Evolutionary conservation across 163 green algal genomes (phyloP).

Genomic region (Scenedesmus sp.): DNA sequence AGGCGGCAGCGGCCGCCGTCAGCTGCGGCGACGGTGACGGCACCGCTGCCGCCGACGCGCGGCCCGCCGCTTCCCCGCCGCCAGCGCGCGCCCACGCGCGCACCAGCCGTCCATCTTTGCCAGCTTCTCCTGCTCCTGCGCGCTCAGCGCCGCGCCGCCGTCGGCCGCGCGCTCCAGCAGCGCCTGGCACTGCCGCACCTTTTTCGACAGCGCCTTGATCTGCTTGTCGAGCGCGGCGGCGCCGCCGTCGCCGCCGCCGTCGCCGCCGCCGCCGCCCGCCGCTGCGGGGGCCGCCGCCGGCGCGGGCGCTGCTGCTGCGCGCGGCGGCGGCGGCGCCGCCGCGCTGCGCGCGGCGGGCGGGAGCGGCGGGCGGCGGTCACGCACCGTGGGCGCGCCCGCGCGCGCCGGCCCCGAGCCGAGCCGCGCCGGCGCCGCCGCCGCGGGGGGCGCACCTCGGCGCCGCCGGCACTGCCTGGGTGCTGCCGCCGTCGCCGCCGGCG

Average conservation of each 20-base stretch:
- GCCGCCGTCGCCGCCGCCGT: neutral
- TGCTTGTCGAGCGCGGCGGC: slow-evolving; percentile 43
- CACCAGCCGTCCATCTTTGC: slow-evolving; percentile 49
- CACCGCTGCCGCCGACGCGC: no score
- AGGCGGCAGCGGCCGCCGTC: neutral
- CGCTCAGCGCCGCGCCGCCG: slow-evolving; percentile 48
- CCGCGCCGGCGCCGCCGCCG: no score
- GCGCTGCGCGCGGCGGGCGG: no score
- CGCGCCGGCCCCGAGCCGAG: no score
- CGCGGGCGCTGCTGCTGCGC: neutral
- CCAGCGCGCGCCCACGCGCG: neutral
- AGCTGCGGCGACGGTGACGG: neutral
- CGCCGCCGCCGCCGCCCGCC: neutral
- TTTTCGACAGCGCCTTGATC: slow-evolving; percentile 47
- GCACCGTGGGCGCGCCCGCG: no score
- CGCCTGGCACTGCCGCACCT: slow-evolving; percentile 57
- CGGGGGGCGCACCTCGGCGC: no score
- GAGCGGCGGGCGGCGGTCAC: no score
- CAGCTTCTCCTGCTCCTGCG: slow-evolving; percentile 64
- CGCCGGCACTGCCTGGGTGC: neutral
- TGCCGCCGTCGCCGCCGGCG: neutral
- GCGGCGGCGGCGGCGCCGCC: neutral
- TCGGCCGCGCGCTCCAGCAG: slow-evolving; percentile 46
- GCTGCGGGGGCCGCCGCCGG: neutral
- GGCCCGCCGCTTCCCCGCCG: neutral